These are phyloP conservation scores for Vigna reflexopilosa DNA, from an alignment of 306 rosid genomes.

Conservation along the genomic window DNA sequence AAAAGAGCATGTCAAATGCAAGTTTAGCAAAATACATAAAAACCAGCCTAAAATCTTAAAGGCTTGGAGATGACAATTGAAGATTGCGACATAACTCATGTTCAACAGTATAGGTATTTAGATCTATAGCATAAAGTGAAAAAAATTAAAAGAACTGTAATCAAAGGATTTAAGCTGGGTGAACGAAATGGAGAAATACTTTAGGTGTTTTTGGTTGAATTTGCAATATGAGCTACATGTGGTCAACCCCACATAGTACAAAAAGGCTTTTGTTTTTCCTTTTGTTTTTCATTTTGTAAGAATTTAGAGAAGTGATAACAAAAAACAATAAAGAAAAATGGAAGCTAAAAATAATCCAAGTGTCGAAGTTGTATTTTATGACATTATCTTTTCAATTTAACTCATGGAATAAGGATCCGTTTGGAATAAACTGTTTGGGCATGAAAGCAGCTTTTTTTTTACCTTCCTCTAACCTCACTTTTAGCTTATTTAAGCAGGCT, in stretches of 20 bases:
- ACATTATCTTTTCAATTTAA: constrained; percentile 8
- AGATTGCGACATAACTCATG: not conserved
- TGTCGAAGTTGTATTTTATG: constrained; percentile 4
- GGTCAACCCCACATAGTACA: not conserved
- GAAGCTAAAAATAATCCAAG: constrained; percentile 25
- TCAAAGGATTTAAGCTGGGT: not conserved
- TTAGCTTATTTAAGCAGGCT: not conserved
- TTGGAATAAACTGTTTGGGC: not conserved
- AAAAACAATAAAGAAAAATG: not conserved
- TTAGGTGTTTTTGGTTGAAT: constrained; percentile 6
- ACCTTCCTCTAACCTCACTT: not conserved
- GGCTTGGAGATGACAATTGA: not conserved
- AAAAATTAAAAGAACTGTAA: not conserved
- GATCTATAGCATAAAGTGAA: too few relatives aligned
- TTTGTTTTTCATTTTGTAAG: too few relatives aligned
- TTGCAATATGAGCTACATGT: too few relatives aligned
- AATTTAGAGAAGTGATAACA: too few relatives aligned
- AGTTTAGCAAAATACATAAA: not conserved
- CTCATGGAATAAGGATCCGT: not conserved
- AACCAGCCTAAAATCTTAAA: not conserved
- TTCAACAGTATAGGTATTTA: not conserved
- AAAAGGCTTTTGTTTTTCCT: not conserved
- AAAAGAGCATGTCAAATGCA: not conserved
- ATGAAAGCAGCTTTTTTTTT: too few relatives aligned
- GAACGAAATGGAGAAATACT: constrained; percentile 23